phyloP scores from a whole-genome alignment of 768 basidiomycete species.

The Mycena galopus region DNA sequence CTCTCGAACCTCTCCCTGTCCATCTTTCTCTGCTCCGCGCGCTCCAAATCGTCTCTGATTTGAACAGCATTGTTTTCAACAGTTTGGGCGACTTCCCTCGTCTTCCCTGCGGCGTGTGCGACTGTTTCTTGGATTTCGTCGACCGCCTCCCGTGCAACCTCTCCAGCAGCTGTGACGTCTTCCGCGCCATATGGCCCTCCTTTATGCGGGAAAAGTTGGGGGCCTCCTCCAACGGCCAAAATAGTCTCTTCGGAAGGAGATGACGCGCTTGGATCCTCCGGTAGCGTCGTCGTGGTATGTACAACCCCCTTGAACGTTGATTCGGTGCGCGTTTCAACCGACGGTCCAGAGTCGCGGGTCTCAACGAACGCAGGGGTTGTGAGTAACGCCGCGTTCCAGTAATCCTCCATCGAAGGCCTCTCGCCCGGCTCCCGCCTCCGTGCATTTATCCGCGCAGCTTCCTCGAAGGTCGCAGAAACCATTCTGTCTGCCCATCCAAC shows the following conservation, averaged over 20 bases:
- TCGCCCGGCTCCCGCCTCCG: slow-evolving; percentile 23
- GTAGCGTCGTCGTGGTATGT: slow-evolving; percentile 39
- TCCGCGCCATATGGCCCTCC: slow-evolving; percentile 46
- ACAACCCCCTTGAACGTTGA: slow-evolving; percentile 47
- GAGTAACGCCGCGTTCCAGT: slow-evolving; percentile 44
- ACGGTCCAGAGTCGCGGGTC: neutral
- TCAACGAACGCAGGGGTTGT: slow-evolving; percentile 40
- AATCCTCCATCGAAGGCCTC: slow-evolving; percentile 41
- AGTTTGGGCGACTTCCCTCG: slow-evolving; percentile 35
- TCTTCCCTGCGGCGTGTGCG: slow-evolving; percentile 33
- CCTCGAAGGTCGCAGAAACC: slow-evolving; percentile 42
- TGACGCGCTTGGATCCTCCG: slow-evolving; percentile 20
- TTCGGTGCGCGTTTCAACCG: slow-evolving; percentile 34
- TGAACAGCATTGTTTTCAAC: slow-evolving; percentile 35
- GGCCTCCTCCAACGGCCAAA: slow-evolving; percentile 51
- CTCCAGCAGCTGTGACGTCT: slow-evolving; percentile 36
- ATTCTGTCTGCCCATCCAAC: slow-evolving; percentile 46
- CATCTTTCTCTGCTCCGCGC: slow-evolving; percentile 43
- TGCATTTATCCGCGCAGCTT: slow-evolving; percentile 35
- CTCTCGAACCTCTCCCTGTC: slow-evolving; percentile 40
- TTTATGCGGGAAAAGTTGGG: slow-evolving; percentile 52
- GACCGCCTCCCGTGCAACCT: slow-evolving; percentile 36
- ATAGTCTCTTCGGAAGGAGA: slow-evolving; percentile 40
- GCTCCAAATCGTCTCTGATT: slow-evolving; percentile 37
- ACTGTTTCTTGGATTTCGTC: slow-evolving; percentile 33